Conservation (phyloP, 345 rosid species). For the Luvunga scandens region DNA sequence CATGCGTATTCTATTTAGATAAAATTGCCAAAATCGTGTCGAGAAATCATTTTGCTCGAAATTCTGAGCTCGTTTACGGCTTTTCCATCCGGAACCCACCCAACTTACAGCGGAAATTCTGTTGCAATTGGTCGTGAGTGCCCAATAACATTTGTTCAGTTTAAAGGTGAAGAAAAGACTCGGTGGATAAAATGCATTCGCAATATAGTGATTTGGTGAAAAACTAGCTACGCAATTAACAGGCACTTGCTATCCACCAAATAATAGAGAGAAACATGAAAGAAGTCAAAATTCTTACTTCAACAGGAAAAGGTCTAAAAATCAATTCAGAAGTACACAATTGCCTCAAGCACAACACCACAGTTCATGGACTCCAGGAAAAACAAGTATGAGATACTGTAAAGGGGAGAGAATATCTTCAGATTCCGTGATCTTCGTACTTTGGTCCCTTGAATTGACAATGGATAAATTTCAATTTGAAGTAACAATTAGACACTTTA, state of each 20-base stretch:
- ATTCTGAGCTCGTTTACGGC: background rate
- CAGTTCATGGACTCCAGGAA: background rate
- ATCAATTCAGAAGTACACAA: background rate
- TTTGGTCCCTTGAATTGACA: background rate
- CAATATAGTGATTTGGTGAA: background rate
- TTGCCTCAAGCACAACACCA: background rate
- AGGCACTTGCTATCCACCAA: background rate
- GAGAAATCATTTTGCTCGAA: background rate
- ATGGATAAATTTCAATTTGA: constrained; percentile 10
- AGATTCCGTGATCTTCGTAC: background rate
- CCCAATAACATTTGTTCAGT: background rate
- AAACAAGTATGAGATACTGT: background rate
- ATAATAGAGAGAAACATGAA: too few relatives aligned
- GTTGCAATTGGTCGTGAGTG: background rate
- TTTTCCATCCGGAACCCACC: background rate
- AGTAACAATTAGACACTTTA: constrained; percentile 21
- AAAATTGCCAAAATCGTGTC: background rate
- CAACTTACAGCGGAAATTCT: background rate
- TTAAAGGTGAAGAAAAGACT: background rate
- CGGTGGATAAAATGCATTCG: background rate
- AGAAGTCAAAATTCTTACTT: background rate
- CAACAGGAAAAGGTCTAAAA: background rate
- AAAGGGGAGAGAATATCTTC: background rate
- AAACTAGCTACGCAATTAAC: background rate
- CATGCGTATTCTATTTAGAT: too few relatives aligned